Evolutionary conservation across 73 alveolate genomes (phyloP).

Genomic region (Paramecium bursaria): DNA sequence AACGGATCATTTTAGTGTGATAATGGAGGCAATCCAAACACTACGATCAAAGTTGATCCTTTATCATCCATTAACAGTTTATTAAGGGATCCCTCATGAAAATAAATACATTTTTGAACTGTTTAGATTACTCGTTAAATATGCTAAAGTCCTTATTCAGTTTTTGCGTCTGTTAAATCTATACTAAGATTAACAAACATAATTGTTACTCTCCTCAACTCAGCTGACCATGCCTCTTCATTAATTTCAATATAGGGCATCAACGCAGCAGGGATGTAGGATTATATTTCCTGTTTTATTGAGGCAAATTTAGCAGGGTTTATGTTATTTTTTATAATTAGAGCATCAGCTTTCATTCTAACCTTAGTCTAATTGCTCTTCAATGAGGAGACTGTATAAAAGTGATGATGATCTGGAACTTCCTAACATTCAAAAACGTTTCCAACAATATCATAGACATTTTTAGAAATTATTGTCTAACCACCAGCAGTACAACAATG

Average conservation of each 20-base stretch:
- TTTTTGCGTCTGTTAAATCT: constrained; percentile 83
- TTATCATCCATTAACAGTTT: constrained; percentile 94
- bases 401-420: constrained; percentile 50
- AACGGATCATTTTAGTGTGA: constrained; percentile 93
- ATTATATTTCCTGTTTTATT: constrained; percentile 77
- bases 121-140: constrained; percentile 79
- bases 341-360: constrained; percentile 94
- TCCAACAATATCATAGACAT: constrained; percentile 80
- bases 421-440: constrained; percentile 79
- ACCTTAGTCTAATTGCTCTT: constrained; percentile 59
- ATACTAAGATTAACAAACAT: constrained; percentile 92
- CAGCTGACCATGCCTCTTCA: constrained; percentile 90
- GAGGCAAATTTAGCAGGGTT: constrained; percentile 77
- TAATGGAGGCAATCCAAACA: constrained; percentile 96
- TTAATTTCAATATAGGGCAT: constrained; percentile 90
- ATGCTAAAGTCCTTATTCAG: constrained; percentile 84
- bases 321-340: constrained; percentile 85
- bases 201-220: constrained; percentile 88
- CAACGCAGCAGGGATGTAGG: constrained; percentile 95
- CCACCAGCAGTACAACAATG: constrained; percentile 95
- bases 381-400: constrained; percentile 2
- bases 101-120: constrained; percentile 86
- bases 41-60: constrained; percentile 86
- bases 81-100: constrained; percentile 92
- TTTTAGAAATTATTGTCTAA: constrained; percentile 84